A percentile compares a stretch with the other conserved stretches of the same genome.
Evolutionary conservation across 257 asterid genomes (phyloP).

Genomic region (Oldenlandia corymbosa): DNA sequence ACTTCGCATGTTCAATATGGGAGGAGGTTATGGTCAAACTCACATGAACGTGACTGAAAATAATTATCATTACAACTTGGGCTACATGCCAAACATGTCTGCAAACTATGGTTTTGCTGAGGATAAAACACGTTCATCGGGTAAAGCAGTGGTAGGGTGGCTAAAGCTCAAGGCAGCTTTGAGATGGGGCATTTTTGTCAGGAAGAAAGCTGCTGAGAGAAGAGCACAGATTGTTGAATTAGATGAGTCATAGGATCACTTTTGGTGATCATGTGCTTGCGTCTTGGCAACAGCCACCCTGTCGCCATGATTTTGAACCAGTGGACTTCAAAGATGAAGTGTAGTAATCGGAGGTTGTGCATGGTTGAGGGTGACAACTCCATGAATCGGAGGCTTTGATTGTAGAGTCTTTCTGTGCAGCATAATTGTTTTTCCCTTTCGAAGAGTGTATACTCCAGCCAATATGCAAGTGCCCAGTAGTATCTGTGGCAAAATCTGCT

Average conservation of each 20-base stretch:
- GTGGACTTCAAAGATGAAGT: neutral
- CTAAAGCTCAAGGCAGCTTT: slow-evolving; percentile 92
- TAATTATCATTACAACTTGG: slow-evolving; percentile 36
- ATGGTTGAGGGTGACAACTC: slow-evolving; percentile 1
- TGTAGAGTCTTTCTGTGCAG: slow-evolving; percentile 23
- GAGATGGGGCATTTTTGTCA: slow-evolving; percentile 90
- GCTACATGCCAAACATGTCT: slow-evolving; percentile 52
- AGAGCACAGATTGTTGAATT: slow-evolving; percentile 80
- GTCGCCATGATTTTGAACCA: no score
- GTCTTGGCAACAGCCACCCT: no score
- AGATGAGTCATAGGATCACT: slow-evolving; percentile 48
- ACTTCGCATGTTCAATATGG: slow-evolving; percentile 68
- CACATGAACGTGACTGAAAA: slow-evolving; percentile 41
- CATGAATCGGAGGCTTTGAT: slow-evolving; percentile 1
- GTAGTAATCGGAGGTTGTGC: neutral
- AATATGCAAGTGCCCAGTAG: slow-evolving; percentile 7
- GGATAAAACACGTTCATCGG: slow-evolving; percentile 70
- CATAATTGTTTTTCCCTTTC: slow-evolving; percentile 6
- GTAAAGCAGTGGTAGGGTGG: slow-evolving; percentile 99
- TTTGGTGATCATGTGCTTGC: neutral
- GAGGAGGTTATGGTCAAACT: slow-evolving; percentile 44
- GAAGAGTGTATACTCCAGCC: neutral
- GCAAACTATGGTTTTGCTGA: slow-evolving; percentile 42
- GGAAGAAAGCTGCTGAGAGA: slow-evolving; percentile 96
- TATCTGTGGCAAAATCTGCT: neutral